Conservation (phyloP, 768 basidiomycete genomes). For the Zangia roseola region DNA sequence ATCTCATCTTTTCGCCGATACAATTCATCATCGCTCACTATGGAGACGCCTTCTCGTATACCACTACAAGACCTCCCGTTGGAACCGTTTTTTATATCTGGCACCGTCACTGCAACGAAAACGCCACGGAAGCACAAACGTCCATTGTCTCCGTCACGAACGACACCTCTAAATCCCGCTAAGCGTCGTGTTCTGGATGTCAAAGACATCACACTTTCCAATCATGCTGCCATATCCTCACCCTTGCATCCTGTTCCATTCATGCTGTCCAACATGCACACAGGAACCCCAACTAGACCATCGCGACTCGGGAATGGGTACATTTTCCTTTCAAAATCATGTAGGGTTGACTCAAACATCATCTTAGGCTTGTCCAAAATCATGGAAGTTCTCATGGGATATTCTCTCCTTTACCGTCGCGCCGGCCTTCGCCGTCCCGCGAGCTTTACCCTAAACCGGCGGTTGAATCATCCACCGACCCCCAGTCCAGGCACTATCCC, state of each 20-base stretch:
- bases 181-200: constrained; percentile 66
- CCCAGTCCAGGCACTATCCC: constrained; percentile 63
- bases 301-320: constrained; percentile 29
- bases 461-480: constrained; percentile 43
- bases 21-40: constrained; percentile 8
- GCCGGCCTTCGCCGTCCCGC: constrained; percentile 11
- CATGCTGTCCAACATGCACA: constrained; percentile 14
- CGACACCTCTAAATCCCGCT: constrained; percentile 53
- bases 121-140: constrained; percentile 50
- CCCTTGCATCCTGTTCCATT: constrained; percentile 31
- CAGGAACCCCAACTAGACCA: constrained; percentile 34
- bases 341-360: constrained; percentile 39
- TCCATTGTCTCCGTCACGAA: constrained; percentile 54
- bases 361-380: constrained; percentile 14
- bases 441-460: constrained; percentile 31
- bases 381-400: constrained; percentile 5
- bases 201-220: constrained; percentile 46
- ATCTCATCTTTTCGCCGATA: constrained; percentile 10
- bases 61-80: constrained; percentile 64
- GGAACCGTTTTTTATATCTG: constrained; percentile 47
- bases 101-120: constrained; percentile 21
- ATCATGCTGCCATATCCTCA: constrained; percentile 16
- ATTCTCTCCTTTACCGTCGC: constrained; percentile 12
- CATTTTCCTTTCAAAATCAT: constrained; percentile 20
- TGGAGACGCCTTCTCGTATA: constrained; percentile 34